These are phyloP conservation scores for Wickerhamomyces chambardii DNA, from an alignment of 805 yeast species.

Conservation along the genomic window DNA sequence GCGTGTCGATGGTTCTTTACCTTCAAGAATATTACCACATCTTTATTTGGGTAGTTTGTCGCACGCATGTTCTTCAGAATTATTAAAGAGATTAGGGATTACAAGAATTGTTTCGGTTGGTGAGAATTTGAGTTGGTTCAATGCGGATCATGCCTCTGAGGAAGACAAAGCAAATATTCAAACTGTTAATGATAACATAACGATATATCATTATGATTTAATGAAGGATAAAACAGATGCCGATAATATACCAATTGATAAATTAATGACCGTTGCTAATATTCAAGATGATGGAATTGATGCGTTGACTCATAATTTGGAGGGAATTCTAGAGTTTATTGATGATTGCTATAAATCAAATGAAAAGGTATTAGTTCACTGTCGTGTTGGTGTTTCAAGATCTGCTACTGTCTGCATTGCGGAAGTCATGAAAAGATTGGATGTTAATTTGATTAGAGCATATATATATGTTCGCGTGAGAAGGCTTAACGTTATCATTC, in stretches of 20 bases:
- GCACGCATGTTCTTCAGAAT: conserved; percentile 68
- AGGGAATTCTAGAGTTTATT: conserved; percentile 56
- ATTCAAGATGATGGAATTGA: conserved; percentile 91
- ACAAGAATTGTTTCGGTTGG: conserved; percentile 80
- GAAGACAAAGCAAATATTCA: conserved; percentile 1
- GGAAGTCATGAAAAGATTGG: conserved; percentile 76
- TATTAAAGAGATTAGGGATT: conserved; percentile 60
- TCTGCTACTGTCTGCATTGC: conserved; percentile 96
- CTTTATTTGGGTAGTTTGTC: conserved; percentile 75
- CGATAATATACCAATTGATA: conserved; percentile 12
- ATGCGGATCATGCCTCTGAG: conserved; percentile 1
- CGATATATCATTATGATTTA: background rate
- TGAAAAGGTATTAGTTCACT: conserved; percentile 69
- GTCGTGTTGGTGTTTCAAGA: conserved; percentile 92
- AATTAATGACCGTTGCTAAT: conserved; percentile 50
- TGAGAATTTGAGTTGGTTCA: conserved; percentile 62
- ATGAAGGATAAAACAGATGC: background rate
- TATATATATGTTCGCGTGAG: conserved; percentile 85
- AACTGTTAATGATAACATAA: background rate
- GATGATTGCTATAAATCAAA: conserved; percentile 37
- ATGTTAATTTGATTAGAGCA: conserved; percentile 64
- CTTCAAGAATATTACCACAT: conserved; percentile 78
- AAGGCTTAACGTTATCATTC: conserved; percentile 85
- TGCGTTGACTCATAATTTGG: conserved; percentile 52
- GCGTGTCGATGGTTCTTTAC: conserved; percentile 51